Percentiles rank a stretch among this genome's conserved stretches.
phyloP scores from a whole-genome alignment of 306 rosid species.

The Inga oerstediana region DNA sequence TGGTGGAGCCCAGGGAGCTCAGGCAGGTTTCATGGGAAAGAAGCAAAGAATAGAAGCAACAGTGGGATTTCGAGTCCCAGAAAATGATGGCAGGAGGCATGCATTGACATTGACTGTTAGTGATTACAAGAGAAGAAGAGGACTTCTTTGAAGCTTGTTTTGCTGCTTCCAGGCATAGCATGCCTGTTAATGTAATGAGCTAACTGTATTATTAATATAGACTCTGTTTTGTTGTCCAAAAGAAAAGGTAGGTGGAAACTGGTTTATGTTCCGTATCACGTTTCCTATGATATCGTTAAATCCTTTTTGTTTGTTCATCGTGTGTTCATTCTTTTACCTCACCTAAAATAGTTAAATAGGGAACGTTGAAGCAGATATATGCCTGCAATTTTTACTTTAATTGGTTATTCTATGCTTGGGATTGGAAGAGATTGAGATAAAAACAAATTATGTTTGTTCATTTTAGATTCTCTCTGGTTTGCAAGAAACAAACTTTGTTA shows the following conservation, averaged over 20 bases:
- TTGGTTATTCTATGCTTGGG: not conserved
- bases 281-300: constrained; percentile 26
- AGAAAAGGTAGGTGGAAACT: not conserved
- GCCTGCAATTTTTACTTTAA: not conserved
- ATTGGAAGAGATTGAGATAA: constrained; percentile 8
- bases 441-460: constrained; percentile 10
- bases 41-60: constrained; percentile 80
- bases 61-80: constrained; percentile 72
- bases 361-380: constrained; percentile 17
- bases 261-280: constrained; percentile 23
- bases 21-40: constrained; percentile 71
- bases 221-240: not conserved
- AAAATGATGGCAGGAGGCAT: constrained; percentile 75
- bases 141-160: constrained; percentile 69
- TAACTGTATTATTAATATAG: not conserved
- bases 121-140: constrained; percentile 90
- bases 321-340: constrained; percentile 18
- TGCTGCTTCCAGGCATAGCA: constrained; percentile 19
- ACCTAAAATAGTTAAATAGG: not conserved
- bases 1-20: constrained; percentile 84
- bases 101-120: constrained; percentile 70
- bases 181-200: constrained; percentile 34
- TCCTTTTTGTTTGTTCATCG: not conserved
- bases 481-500: too few relatives aligned
- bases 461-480: too few relatives aligned